Evolutionary conservation across 2,329 filamentous ascomycete genomes (phyloP).

Genomic region (Fusarium penzigii): DNA sequence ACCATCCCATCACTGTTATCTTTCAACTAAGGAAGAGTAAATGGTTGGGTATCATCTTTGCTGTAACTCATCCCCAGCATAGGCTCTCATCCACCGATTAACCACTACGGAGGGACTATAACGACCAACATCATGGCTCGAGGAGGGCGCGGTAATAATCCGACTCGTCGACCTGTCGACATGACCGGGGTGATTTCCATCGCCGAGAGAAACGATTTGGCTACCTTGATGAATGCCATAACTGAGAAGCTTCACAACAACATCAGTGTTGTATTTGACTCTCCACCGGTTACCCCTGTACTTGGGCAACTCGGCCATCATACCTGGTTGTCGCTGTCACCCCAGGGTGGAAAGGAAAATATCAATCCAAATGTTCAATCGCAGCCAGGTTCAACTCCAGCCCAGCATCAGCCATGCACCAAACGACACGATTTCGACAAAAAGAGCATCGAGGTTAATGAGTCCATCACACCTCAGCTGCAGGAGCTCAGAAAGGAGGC

Average conservation of each 20-base stretch:
- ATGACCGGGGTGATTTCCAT: conserved; percentile 50
- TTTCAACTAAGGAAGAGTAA: no score
- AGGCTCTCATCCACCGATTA: not conserved
- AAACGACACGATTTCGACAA: conserved; percentile 34
- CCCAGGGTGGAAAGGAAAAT: conserved; percentile 32
- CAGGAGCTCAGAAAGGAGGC: conserved; percentile 69
- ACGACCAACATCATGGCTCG: conserved; percentile 38
- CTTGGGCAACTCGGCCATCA: conserved; percentile 32
- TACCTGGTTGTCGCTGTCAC: conserved; percentile 38
- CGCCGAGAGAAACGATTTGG: conserved; percentile 53
- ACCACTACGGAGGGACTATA: not conserved
- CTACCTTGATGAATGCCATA: conserved; percentile 51
- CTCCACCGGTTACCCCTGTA: conserved; percentile 38
- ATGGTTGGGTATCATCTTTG: not conserved
- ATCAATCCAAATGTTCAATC: conserved; percentile 5
- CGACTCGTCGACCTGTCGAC: conserved; percentile 49
- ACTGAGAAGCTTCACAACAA: conserved; percentile 57
- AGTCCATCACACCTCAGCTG: conserved; percentile 47
- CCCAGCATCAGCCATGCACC: conserved; percentile 26
- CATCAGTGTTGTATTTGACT: conserved; percentile 54
- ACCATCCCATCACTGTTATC: no score
- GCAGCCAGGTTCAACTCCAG: conserved; percentile 8
- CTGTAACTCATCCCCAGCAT: not conserved
- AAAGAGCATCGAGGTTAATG: no score
- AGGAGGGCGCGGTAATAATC: conserved; percentile 36